These are phyloP conservation scores for Talinum fruticosum DNA, from an alignment of 148 eudicot genomes.

Conservation along the genomic window DNA sequence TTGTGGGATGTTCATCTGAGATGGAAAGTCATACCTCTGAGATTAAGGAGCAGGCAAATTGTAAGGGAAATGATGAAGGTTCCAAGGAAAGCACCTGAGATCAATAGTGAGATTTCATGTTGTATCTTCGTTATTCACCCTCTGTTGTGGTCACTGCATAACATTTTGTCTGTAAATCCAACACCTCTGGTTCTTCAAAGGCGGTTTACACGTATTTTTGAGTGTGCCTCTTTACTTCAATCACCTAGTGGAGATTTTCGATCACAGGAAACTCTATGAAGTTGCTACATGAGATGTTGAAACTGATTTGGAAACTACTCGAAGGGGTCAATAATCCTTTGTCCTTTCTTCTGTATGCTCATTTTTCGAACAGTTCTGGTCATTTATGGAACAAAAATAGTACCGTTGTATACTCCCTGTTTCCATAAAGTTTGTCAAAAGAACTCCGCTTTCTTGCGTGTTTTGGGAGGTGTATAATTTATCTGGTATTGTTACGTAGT, in stretches of 20 bases:
- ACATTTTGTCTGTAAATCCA: conserved; percentile 19
- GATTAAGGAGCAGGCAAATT: conserved; percentile 17
- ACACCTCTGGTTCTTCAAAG: not conserved
- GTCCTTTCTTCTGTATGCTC: not conserved
- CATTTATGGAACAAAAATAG: not conserved
- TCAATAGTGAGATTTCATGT: not conserved
- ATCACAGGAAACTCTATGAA: not conserved
- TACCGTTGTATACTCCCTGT: not conserved
- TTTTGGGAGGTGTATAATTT: too few species aligned
- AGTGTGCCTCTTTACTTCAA: not conserved
- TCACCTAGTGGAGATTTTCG: not conserved
- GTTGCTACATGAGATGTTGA: not conserved
- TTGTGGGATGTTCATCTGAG: conserved; percentile 11
- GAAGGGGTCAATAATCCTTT: not conserved
- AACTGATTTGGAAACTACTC: not conserved
- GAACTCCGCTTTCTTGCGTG: not conserved
- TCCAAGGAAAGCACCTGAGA: conserved; percentile 11
- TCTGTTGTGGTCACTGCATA: not conserved
- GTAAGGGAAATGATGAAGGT: conserved; percentile 18
- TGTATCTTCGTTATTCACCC: not conserved
- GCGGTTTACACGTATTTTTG: conserved; percentile 19
- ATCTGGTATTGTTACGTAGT: too few species aligned
- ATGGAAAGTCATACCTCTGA: conserved; percentile 3
- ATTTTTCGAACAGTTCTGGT: not conserved
- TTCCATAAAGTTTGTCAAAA: not conserved